Evolutionary conservation across 192 early-diverging fungal species (phyloP).

Genomic region (Coemansia pectinata): DNA sequence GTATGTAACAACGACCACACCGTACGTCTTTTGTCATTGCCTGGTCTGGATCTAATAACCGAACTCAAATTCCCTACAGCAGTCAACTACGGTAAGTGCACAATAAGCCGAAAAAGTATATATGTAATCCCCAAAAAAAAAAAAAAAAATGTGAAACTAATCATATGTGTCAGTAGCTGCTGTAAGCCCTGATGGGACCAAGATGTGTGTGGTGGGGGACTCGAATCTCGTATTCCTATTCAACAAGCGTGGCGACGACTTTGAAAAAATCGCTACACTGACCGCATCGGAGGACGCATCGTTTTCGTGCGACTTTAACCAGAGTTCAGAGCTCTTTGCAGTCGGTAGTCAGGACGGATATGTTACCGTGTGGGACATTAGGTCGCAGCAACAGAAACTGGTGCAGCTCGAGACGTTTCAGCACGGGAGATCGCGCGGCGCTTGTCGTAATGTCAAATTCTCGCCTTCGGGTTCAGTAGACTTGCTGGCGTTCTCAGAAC

Average conservation of each 20-base stretch:
- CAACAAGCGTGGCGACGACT: slow-evolving; percentile 66
- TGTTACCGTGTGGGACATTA: slow-evolving; percentile 91
- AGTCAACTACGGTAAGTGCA: slow-evolving; percentile 74
- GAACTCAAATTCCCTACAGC: slow-evolving; percentile 84
- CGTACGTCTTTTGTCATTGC: slow-evolving; percentile 86
- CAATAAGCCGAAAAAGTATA: background rate
- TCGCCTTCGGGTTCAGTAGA: slow-evolving; percentile 87
- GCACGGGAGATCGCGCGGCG: slow-evolving; percentile 64
- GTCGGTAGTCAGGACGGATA: slow-evolving; percentile 94
- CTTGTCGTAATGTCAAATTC: slow-evolving; percentile 90
- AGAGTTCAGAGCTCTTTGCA: slow-evolving; percentile 89
- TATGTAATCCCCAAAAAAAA: background rate
- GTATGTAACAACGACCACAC: slow-evolving; percentile 95
- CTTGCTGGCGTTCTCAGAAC: slow-evolving; percentile 77
- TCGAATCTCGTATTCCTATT: slow-evolving; percentile 84
- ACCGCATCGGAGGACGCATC: slow-evolving; percentile 81
- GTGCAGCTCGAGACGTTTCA: slow-evolving; percentile 66
- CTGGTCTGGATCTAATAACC: slow-evolving; percentile 70
- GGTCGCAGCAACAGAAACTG: slow-evolving; percentile 68
- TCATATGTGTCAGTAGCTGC: slow-evolving; percentile 50
- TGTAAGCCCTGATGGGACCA: slow-evolving; percentile 89
- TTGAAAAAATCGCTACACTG: slow-evolving; percentile 71
- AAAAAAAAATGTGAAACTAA: background rate
- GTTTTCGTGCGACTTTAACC: slow-evolving; percentile 96
- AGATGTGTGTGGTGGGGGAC: slow-evolving; percentile 93